Conservation (phyloP, 2,329 filamentous ascomycete species). For the Venturia carpophila region DNA sequence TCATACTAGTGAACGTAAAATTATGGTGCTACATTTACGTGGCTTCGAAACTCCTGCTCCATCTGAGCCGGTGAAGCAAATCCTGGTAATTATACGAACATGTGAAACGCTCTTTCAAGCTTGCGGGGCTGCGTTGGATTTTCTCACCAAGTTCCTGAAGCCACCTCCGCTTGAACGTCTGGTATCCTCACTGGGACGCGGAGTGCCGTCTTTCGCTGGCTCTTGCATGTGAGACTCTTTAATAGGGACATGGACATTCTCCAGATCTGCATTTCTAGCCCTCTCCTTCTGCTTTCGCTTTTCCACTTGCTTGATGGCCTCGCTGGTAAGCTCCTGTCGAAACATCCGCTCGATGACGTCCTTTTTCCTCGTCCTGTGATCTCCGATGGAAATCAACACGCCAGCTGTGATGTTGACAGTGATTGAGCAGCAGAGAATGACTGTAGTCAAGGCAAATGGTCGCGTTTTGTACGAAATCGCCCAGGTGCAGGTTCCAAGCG, state of each 20-base stretch:
- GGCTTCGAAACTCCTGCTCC: neutral
- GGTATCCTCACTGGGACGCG: conserved; percentile 1
- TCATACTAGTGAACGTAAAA: neutral
- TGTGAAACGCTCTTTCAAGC: neutral
- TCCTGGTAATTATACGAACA: neutral
- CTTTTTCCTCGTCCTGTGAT: conserved; percentile 73
- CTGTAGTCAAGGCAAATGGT: conserved; percentile 65
- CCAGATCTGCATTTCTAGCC: neutral
- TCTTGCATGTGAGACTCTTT: neutral
- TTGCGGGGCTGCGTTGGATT: neutral
- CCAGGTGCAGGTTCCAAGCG: conserved; percentile 72
- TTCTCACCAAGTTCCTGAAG: neutral
- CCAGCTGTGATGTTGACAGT: conserved; percentile 70
- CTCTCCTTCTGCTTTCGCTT: conserved; percentile 32
- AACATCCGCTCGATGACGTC: conserved; percentile 72
- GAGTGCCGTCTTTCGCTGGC: neutral
- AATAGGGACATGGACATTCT: neutral
- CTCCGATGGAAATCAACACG: conserved; percentile 67
- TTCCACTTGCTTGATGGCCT: conserved; percentile 52
- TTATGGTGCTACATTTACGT: neutral
- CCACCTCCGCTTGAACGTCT: neutral
- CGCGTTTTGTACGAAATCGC: conserved; percentile 63
- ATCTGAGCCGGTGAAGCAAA: neutral
- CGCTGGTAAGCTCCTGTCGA: conserved; percentile 64
- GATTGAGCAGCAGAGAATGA: conserved; percentile 73